Evolutionary conservation across 2,329 filamentous ascomycete genomes (phyloP).

Genomic region (Lizonia empirigonia): DNA sequence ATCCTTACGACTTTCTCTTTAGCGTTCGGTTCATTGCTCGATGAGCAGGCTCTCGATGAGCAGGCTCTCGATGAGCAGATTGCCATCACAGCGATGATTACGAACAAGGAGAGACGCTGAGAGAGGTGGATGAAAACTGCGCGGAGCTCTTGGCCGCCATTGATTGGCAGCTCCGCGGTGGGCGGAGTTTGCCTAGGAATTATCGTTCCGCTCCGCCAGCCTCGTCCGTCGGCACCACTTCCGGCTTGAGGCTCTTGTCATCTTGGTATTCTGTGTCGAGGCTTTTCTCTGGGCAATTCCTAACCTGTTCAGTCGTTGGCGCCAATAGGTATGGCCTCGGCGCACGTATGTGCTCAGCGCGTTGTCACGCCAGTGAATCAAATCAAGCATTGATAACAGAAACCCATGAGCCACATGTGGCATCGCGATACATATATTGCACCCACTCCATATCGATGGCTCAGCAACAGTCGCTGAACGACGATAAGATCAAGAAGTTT

Average conservation of each 20-base stretch:
- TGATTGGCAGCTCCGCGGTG: neutral
- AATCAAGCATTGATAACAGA: conserved; percentile 13
- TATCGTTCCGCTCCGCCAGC: conserved; percentile 25
- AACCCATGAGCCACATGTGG: conserved; percentile 21
- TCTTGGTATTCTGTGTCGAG: conserved; percentile 25
- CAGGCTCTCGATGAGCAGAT: neutral
- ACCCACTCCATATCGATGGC: conserved; percentile 25
- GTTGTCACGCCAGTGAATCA: conserved; percentile 11
- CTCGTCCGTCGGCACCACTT: conserved; percentile 19
- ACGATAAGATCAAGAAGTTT: conserved; percentile 60
- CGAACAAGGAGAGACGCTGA: neutral
- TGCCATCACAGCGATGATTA: neutral
- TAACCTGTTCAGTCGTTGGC: conserved; percentile 10
- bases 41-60: neutral
- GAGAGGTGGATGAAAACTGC: neutral
- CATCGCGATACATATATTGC: too few relatives aligned
- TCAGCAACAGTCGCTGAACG: conserved; percentile 36
- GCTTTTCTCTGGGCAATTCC: conserved; percentile 12
- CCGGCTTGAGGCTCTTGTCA: conserved; percentile 35
- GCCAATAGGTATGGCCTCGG: conserved; percentile 28
- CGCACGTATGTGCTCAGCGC: conserved; percentile 32
- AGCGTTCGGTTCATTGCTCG: neutral
- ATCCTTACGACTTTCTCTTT: neutral
- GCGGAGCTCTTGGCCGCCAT: conserved; percentile 16
- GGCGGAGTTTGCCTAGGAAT: conserved; percentile 1